Conservation (phyloP, 805 yeast genomes). For the Saccharomycopsis capsularis region DNA sequence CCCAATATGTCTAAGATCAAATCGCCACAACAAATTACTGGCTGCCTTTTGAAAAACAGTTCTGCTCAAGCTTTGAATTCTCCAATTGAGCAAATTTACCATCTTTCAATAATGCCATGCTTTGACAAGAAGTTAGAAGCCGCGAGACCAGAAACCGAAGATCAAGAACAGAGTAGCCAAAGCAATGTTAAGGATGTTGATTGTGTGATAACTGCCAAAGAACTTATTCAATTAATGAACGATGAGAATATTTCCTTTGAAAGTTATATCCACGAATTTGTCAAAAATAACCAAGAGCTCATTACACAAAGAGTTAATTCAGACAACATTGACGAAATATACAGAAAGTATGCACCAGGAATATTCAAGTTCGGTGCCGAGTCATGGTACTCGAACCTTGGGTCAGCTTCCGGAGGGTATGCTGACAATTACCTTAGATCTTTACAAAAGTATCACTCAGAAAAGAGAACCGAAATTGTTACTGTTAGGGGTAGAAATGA, state of each 20-base stretch:
- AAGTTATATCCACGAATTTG: slow-evolving; percentile 13
- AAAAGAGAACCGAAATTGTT: slow-evolving; percentile 27
- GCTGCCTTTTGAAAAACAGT: slow-evolving; percentile 58
- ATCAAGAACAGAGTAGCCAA: slow-evolving; percentile 27
- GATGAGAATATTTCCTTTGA: slow-evolving; percentile 40
- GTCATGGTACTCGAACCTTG: slow-evolving; percentile 69
- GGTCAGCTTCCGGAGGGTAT: slow-evolving; percentile 88
- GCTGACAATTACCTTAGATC: slow-evolving; percentile 58
- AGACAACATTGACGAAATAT: slow-evolving; percentile 2
- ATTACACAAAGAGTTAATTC: neutral
- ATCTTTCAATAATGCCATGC: slow-evolving; percentile 90
- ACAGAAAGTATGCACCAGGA: slow-evolving; percentile 39
- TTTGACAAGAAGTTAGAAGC: slow-evolving; percentile 96
- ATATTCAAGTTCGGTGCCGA: slow-evolving; percentile 52
- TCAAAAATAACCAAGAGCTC: neutral
- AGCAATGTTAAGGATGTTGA: slow-evolving; percentile 59
- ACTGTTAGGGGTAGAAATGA: slow-evolving; percentile 61
- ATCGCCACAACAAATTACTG: slow-evolving; percentile 93
- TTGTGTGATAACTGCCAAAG: slow-evolving; percentile 90
- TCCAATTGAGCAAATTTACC: slow-evolving; percentile 46
- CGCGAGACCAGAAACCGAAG: slow-evolving; percentile 64
- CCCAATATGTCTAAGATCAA: slow-evolving; percentile 66
- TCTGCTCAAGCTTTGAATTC: slow-evolving; percentile 31
- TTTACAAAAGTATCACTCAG: slow-evolving; percentile 25
- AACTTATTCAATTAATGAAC: slow-evolving; percentile 63